Evolutionary conservation across 352 stramenopile genomes (phyloP).

Genomic region (Phytophthora boehmeriae): DNA sequence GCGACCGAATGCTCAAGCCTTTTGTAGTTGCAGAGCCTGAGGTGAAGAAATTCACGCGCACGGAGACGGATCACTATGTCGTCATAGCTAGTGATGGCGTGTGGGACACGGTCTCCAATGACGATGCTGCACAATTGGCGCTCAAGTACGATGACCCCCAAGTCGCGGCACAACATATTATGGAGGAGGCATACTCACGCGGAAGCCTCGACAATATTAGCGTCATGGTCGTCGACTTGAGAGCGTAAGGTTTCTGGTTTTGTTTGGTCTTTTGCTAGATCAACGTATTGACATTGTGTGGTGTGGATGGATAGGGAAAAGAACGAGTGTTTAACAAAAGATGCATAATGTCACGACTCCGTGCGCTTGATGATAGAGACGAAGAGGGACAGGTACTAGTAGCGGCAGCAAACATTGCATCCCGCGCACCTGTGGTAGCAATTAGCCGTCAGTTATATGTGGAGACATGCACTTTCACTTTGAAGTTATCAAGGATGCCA

Average conservation of each 20-base stretch:
- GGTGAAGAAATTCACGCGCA: slow-evolving; percentile 70
- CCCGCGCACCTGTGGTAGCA: not conserved
- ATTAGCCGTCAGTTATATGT: slow-evolving; percentile 1
- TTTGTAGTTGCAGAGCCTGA: slow-evolving; percentile 93
- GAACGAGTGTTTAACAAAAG: slow-evolving; percentile 49
- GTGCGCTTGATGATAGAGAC: slow-evolving; percentile 26
- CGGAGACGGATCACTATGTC: slow-evolving; percentile 78
- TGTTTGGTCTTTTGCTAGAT: not conserved
- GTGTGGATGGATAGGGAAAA: slow-evolving; percentile 44
- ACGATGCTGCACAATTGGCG: slow-evolving; percentile 79
- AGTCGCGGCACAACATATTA: slow-evolving; percentile 74
- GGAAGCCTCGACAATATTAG: slow-evolving; percentile 93
- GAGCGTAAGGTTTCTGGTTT: slow-evolving; percentile 69
- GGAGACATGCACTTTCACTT: not conserved
- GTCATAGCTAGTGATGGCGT: slow-evolving; percentile 92
- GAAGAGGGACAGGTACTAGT: slow-evolving; percentile 20
- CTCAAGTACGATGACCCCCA: slow-evolving; percentile 75
- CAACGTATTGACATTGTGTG: not conserved
- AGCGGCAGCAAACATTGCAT: slow-evolving; percentile 10
- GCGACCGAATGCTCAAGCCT: slow-evolving; percentile 92
- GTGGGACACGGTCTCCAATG: slow-evolving; percentile 92
- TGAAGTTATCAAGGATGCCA: slow-evolving; percentile 1
- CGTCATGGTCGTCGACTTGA: slow-evolving; percentile 90
- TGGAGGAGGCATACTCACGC: slow-evolving; percentile 85
- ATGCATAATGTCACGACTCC: slow-evolving; percentile 29